Evolutionary conservation across 2,329 filamentous ascomycete species (phyloP), one percentile per base, ranked within the genome.

Genomic region (Ophiostoma ips): DNA sequence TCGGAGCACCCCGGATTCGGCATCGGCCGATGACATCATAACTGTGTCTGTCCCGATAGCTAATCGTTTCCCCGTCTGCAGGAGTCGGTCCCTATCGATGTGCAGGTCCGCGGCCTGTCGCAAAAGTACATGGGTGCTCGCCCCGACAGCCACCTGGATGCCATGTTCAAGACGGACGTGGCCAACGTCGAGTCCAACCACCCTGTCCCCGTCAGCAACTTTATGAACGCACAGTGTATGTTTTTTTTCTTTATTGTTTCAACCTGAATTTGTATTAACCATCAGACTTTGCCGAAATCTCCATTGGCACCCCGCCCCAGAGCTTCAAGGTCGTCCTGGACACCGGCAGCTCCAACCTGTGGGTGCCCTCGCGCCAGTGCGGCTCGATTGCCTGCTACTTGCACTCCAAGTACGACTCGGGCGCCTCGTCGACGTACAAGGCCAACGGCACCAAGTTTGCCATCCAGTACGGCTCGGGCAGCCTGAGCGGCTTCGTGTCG

Each of bases 281-380:
- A 8, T 1, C 54, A 94, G 89, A 98, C 76, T 98, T 95, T 79
- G 94, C 90, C 59, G 88, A 95, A 68, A 95, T 98, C 66, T 77
- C 80, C 59, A 79, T 98, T 66, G 92, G 92, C 57, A 90, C 83
- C 46, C 92, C 92, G 57, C 83, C 92, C 33, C 92, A 98, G 73
- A 76, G 71, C 59, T 98, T 98, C 81, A 98, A 98, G 79, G 94
- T 98, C 58, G 84, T 98, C 57, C 83, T 98, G 57, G 92, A 98
- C 68, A 98, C 92, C 28, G 92, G 92, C 61, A 95, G 88, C 76
- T 96, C 92, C 66, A 98, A 98, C 75, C 79, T 98, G 56, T 98
- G 94, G 94, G 89, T 98, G 53, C 94, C 94, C 36, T 95, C 89
- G 21, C 74, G 79, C 51, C 76, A 87, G 63, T 98, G 94, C 68